Evolutionary conservation across 2,329 filamentous ascomycete genomes (phyloP), one percentile per base, ranked within the genome.

Genomic region (Penicillium sp.): DNA sequence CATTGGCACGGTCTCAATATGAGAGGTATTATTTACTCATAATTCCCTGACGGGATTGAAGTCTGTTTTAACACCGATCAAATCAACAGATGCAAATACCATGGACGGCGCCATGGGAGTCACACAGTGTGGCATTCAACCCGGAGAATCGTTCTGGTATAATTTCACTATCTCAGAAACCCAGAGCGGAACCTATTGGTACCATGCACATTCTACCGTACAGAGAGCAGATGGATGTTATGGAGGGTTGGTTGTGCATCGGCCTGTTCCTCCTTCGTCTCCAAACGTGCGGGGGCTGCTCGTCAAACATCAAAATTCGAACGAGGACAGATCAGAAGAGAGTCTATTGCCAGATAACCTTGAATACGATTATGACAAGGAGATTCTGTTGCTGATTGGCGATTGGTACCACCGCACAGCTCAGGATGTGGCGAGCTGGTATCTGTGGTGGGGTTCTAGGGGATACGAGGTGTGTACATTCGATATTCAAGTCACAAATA

Each of bases 91-190:
- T 42, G 58, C 57, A 11, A 66, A 65, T 57, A 48, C 59, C 24
- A 68, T 67, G 66, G 65, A 68, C 53, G 65, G 66, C n/a, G 83
- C 86, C 1, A 71, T 75, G 1, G 79, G 80, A 55, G 83, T 88
- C 23, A 83, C 85, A 0, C 88, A 91, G 68, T 91, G 88, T 62
- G 69, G 79, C 1, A 86, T 91, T 58, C 76, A 79, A 0, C 81
- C 87, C 0, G 88, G 87, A 3, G 72, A 74, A 8, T 64, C 62
- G n/a, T 76, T 75, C 59, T 65, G 68, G 43, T 78, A 78, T 57
- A 67, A 73, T 28, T 65, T 80, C 64, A 74, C 69, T 7, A 70
- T 74, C 33, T 65, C 71, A 1, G 46, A 60, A 8, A 60, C 70
- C 35, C 74, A 78, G 60, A 70, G 68, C 52, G 76, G 76, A 5